Evolutionary conservation across 495 filamentous ascomycete species (phyloP).

Genomic region (Lophiostoma macrostomum): DNA sequence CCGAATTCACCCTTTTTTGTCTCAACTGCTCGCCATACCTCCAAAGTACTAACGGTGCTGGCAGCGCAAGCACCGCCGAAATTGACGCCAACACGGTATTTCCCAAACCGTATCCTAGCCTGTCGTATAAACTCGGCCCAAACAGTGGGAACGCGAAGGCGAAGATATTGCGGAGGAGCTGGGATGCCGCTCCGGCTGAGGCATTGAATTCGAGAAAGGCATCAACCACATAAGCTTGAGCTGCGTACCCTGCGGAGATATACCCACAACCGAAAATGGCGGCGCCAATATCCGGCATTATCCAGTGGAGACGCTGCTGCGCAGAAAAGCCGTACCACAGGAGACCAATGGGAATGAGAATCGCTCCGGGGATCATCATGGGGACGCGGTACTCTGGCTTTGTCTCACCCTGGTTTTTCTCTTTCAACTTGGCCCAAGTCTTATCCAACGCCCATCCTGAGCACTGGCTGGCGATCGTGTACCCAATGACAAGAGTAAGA

Average conservation of each 20-base stretch:
- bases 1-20: not conserved
- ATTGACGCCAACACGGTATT: slow-evolving; percentile 29
- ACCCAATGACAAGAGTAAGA: slow-evolving; percentile 41
- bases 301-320: slow-evolving; percentile 44
- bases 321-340: slow-evolving; percentile 54
- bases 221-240: slow-evolving; percentile 43
- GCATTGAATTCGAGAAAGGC: slow-evolving; percentile 39
- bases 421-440: slow-evolving; percentile 24
- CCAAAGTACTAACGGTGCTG: slow-evolving; percentile 19
- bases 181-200: slow-evolving; percentile 38
- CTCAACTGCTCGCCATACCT: slow-evolving; percentile 26
- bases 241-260: slow-evolving; percentile 23
- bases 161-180: slow-evolving; percentile 31
- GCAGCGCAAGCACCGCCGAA: slow-evolving; percentile 13
- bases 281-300: slow-evolving; percentile 42
- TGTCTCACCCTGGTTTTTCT: slow-evolving; percentile 18
- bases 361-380: slow-evolving; percentile 35
- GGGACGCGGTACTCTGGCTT: slow-evolving; percentile 40
- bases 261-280: slow-evolving; percentile 21
- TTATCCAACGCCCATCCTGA: slow-evolving; percentile 35
- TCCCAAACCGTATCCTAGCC: slow-evolving; percentile 23
- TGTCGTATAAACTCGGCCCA: slow-evolving; percentile 16
- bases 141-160: slow-evolving; percentile 31
- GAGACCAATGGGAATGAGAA: slow-evolving; percentile 48
- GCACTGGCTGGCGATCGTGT: slow-evolving; percentile 27